A percentile compares a stretch with the other conserved stretches of the same genome.
These are phyloP conservation scores for Trichosporon faecale DNA, from an alignment of 1,284 basidiomycete genomes.

Conservation along the genomic window DNA sequence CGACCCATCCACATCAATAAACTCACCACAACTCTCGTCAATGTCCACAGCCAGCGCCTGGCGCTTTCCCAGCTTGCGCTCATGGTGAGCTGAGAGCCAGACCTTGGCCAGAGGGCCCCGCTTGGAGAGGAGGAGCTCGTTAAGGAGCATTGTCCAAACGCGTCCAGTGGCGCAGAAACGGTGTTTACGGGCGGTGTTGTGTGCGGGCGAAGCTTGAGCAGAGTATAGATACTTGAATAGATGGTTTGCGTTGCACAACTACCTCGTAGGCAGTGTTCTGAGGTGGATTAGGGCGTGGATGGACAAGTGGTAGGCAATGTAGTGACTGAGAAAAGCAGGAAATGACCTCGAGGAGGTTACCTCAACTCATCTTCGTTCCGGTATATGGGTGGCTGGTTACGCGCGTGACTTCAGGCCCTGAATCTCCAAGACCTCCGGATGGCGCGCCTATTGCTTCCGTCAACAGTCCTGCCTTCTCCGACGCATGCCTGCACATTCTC, in stretches of 20 bases:
- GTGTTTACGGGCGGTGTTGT: background rate
- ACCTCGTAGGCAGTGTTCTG: conserved; percentile 4
- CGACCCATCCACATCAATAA: background rate
- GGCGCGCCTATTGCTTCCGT: background rate
- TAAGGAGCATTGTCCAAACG: conserved; percentile 66
- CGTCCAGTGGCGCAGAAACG: background rate
- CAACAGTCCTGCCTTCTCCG: background rate
- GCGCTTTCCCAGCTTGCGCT: conserved; percentile 92
- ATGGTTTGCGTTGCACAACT: background rate
- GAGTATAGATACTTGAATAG: background rate
- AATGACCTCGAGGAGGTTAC: background rate
- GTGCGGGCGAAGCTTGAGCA: background rate
- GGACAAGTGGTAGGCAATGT: background rate
- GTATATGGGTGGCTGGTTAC: background rate
- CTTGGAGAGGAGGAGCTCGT: conserved; percentile 86
- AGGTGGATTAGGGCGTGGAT: conserved; percentile 5
- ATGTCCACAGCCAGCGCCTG: conserved; percentile 93
- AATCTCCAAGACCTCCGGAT: background rate
- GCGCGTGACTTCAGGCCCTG: conserved; percentile 6
- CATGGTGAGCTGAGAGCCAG: conserved; percentile 98
- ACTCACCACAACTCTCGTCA: conserved; percentile 82
- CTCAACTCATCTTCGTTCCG: background rate
- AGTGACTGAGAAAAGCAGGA: conserved; percentile 5
- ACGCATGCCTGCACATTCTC: background rate
- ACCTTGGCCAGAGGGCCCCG: conserved; percentile 92